Evolutionary conservation across 176 grass and related monocot species (phyloP), one percentile per base, ranked within the genome.

Genomic region (Avena atlantica): DNA sequence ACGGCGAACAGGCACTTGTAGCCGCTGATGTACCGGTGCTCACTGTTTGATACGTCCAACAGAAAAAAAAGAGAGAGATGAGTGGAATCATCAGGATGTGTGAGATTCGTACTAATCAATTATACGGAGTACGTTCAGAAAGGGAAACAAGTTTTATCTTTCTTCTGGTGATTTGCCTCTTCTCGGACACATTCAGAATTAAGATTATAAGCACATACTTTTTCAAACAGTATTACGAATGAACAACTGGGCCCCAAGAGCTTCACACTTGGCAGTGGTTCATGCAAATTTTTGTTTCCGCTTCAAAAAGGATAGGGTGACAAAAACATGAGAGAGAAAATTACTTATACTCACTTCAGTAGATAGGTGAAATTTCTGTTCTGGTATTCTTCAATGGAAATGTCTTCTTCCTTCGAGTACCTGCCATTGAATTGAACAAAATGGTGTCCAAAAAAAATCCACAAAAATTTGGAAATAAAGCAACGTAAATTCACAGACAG

Each of bases 321-420:
- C 12, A 83, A 50, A 83, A 83, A 70, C 82, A 52, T 55, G 19
- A 83, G 40, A 44, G 31, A 2, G 37, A 17, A 71, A 74, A 60
- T 17, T n/a, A 72, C 47, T 86, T 48, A 14, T 73, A 94, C 92
- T 91, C 83, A 99, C 97, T 91, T 97, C 80, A 97, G 76, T 45
- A 96, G 83, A 45, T 99, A 97, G 85, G 91, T 97, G 74, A 97
- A 97, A 88, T 99, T 99, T 86, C 76, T 88, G 52, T 67, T 80
- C 69, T 88, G 81, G 20, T 70, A 91, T 61, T 85, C 85, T 31
- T 88, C 85, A 12, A 84, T 62, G 50, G 76, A n/a, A 64, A 91
- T 90, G 50, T 31, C 68, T 93, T 99, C 97, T 78, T 99, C 97
- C 86, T 99, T 97, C 8, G 87, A 96, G 68, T 96, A 99, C 83